These are phyloP conservation scores for Boletellus ananas DNA, from an alignment of 768 basidiomycete genomes.

Conservation along the genomic window DNA sequence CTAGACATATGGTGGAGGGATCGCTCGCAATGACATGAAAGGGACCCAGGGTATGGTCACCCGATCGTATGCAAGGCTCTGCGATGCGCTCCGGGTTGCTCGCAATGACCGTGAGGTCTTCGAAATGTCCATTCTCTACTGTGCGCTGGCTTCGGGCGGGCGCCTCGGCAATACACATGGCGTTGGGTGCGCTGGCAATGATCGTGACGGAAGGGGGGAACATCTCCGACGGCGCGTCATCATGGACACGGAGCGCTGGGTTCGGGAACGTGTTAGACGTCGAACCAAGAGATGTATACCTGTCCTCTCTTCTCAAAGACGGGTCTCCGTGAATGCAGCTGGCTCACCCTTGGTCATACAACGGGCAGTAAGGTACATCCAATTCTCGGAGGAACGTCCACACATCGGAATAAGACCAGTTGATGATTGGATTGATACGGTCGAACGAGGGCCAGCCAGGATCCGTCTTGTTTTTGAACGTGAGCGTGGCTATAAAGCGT, in stretches of 20 bases:
- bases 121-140: neutral
- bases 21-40: constrained; percentile 20
- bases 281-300: constrained; percentile 97
- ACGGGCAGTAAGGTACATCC: constrained; percentile 76
- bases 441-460: constrained; percentile 85
- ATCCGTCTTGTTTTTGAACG: constrained; percentile 78
- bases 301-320: constrained; percentile 27
- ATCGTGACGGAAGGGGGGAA: constrained; percentile 21
- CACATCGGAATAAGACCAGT: constrained; percentile 88
- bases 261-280: constrained; percentile 94
- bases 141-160: neutral
- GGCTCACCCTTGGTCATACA: constrained; percentile 89
- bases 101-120: constrained; percentile 16
- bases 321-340: neutral
- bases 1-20: constrained; percentile 16
- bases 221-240: constrained; percentile 6
- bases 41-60: constrained; percentile 4
- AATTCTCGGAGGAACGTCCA: constrained; percentile 81
- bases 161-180: constrained; percentile 15
- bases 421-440: constrained; percentile 91
- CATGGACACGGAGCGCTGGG: constrained; percentile 59
- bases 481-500: constrained; percentile 56
- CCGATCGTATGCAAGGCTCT: constrained; percentile 7
- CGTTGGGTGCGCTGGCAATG: constrained; percentile 18
- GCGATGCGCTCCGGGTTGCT: constrained; percentile 14